phyloP scores from a whole-genome alignment of 78 protist species.

The Anaeramoeba flamelloides region DNA sequence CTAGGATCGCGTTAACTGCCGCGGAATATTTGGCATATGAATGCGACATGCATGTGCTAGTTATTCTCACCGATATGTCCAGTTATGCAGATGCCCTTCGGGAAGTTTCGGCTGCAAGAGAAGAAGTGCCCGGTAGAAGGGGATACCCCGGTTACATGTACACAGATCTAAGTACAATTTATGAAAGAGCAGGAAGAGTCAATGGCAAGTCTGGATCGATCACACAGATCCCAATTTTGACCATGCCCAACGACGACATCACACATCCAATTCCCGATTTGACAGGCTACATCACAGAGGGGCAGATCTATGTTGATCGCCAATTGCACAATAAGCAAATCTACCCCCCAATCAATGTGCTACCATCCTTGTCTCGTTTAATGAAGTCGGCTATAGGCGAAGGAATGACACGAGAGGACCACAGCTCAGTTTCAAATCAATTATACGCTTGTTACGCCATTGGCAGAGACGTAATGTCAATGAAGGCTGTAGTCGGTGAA shows the following conservation, averaged over 20 bases:
- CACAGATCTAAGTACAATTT: constrained; percentile 96
- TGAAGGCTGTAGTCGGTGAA: constrained; percentile 99
- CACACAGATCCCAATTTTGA: constrained; percentile 97
- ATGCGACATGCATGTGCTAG: constrained; percentile 95
- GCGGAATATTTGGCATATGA: constrained; percentile 97
- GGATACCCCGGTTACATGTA: constrained; percentile 99
- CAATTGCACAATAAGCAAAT: constrained; percentile 82
- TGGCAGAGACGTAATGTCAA: constrained; percentile 91
- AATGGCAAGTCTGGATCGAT: constrained; percentile 90
- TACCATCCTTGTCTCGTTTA: constrained; percentile 97
- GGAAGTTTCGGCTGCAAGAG: constrained; percentile 69
- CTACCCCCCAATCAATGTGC: constrained; percentile 96
- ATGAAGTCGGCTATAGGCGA: constrained; percentile 93
- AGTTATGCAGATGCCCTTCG: constrained; percentile 99
- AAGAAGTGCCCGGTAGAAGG: constrained; percentile 90
- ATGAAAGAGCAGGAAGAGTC: constrained; percentile 99
- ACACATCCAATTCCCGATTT: constrained; percentile 99
- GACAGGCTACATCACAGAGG: constrained; percentile 99
- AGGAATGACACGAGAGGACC: constrained; percentile 92
- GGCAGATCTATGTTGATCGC: constrained; percentile 96
- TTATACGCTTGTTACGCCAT: constrained; percentile 97
- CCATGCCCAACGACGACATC: constrained; percentile 90
- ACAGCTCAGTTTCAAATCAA: constrained; percentile 93
- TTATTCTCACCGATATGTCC: constrained; percentile 96
- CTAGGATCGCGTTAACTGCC: constrained; percentile 89